A percentile compares a stretch with the other conserved stretches of the same genome.
phyloP scores from a whole-genome alignment of 2,329 filamentous ascomycete genomes.

The Didymella sp. region DNA sequence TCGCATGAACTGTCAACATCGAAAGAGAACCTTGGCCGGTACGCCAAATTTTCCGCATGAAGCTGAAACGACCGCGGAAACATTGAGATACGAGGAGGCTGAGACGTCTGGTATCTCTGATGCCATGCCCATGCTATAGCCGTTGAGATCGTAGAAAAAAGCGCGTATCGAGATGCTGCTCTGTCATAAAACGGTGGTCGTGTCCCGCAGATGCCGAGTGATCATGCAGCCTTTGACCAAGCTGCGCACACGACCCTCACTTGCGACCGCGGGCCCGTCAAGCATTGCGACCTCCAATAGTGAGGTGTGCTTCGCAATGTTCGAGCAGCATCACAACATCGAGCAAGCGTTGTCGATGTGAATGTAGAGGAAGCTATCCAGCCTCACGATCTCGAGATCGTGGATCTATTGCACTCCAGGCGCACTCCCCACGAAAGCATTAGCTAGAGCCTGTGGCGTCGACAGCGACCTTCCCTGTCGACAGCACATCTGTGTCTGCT shows the following conservation, averaged over 20 bases:
- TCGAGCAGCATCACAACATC: background rate
- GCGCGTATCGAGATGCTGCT: slow-evolving; percentile 11
- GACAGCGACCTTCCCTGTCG: background rate
- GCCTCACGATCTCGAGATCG: background rate
- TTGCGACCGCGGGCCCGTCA: background rate
- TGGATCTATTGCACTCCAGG: background rate
- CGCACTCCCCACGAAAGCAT: background rate
- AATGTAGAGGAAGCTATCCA: background rate
- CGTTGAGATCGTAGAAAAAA: slow-evolving; percentile 2
- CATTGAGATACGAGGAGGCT: slow-evolving; percentile 6
- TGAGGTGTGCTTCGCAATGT: background rate
- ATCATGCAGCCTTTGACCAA: background rate
- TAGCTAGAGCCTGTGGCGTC: background rate
- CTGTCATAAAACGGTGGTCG: slow-evolving; percentile 2
- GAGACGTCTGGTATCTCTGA: slow-evolving; percentile 14
- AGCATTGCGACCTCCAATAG: background rate
- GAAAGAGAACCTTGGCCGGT: slow-evolving; percentile 12
- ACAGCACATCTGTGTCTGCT: background rate
- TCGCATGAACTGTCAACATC: slow-evolving; percentile 18
- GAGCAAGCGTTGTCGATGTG: background rate
- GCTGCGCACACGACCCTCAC: background rate
- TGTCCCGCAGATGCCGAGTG: slow-evolving; percentile 5
- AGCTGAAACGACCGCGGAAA: slow-evolving; percentile 18
- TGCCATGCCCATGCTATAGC: slow-evolving; percentile 13
- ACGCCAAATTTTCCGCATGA: slow-evolving; percentile 10